Evolutionary conservation across 169 alveolate species (phyloP).

Genomic region (Cryptosporidium sp.): DNA sequence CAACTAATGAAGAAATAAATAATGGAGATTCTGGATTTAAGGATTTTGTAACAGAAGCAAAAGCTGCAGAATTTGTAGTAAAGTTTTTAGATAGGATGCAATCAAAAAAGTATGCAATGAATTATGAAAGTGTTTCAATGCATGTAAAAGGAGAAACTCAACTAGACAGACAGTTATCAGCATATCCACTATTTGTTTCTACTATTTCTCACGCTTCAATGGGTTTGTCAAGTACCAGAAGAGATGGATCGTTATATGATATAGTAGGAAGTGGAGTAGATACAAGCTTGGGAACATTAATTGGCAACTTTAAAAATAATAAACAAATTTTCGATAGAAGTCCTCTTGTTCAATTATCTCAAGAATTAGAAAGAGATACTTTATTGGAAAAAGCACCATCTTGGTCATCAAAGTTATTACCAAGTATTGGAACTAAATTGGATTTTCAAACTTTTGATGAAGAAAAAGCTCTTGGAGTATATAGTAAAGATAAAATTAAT

Average conservation of each 20-base stretch:
- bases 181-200: conserved; percentile 60
- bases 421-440: conserved; percentile 67
- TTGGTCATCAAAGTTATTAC: conserved; percentile 55
- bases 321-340: conserved; percentile 66
- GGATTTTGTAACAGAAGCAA: conserved; percentile 68
- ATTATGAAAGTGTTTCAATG: conserved; percentile 45
- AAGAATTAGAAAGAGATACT: conserved; percentile 17
- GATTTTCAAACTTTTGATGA: conserved; percentile 30
- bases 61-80: conserved; percentile 67
- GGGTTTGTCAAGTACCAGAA: conserved; percentile 21
- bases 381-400: conserved; percentile 45
- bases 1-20: not conserved
- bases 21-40: conserved; percentile 4
- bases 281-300: not conserved
- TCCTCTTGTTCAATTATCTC: conserved; percentile 53
- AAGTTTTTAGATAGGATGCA: conserved; percentile 70
- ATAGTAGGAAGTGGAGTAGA: conserved; percentile 15
- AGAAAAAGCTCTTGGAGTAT: conserved; percentile 60
- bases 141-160: conserved; percentile 68
- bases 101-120: conserved; percentile 66
- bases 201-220: conserved; percentile 51
- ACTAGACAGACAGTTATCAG: conserved; percentile 43
- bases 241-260: conserved; percentile 43
- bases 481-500: conserved; percentile 4
- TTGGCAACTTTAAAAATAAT: conserved; percentile 25